These are phyloP conservation scores for Hymenoscyphus repandus DNA, from an alignment of 2,329 filamentous ascomycete genomes.

Conservation along the genomic window DNA sequence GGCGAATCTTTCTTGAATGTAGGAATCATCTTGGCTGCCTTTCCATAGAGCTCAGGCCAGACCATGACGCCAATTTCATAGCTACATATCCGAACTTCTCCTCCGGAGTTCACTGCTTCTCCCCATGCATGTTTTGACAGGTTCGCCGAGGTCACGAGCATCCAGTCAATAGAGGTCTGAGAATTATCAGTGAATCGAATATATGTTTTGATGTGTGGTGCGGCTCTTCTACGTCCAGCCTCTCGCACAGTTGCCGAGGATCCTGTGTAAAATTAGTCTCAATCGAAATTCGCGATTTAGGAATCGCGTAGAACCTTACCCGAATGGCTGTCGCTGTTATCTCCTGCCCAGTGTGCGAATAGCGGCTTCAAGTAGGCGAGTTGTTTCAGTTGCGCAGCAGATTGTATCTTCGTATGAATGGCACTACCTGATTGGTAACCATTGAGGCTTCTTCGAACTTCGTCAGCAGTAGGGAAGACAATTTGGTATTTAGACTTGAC, in stretches of 20 bases:
- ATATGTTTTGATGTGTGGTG: slow-evolving; percentile 88
- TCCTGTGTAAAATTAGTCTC: background rate
- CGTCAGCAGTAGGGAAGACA: slow-evolving; percentile 74
- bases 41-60: slow-evolving; percentile 61
- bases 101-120: slow-evolving; percentile 48
- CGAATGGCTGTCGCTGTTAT: slow-evolving; percentile 32
- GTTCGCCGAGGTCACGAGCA: slow-evolving; percentile 84
- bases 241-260: slow-evolving; percentile 33
- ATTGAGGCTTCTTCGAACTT: slow-evolving; percentile 70
- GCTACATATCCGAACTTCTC: slow-evolving; percentile 66
- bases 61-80: slow-evolving; percentile 82
- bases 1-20: slow-evolving; percentile 61
- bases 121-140: slow-evolving; percentile 89
- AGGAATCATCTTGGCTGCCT: slow-evolving; percentile 54
- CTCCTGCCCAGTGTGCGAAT: slow-evolving; percentile 71
- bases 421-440: slow-evolving; percentile 74
- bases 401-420: slow-evolving; percentile 76
- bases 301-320: background rate
- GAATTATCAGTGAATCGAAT: slow-evolving; percentile 51
- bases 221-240: slow-evolving; percentile 61
- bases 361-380: slow-evolving; percentile 65
- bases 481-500: slow-evolving; percentile 55
- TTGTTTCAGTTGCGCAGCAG: slow-evolving; percentile 65
- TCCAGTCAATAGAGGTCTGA: slow-evolving; percentile 67
- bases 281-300: background rate